Percentiles rank a stretch among this genome's conserved stretches.
Evolutionary conservation across 306 rosid species (phyloP).

Genomic region (Macrotyloma uniflorum): DNA sequence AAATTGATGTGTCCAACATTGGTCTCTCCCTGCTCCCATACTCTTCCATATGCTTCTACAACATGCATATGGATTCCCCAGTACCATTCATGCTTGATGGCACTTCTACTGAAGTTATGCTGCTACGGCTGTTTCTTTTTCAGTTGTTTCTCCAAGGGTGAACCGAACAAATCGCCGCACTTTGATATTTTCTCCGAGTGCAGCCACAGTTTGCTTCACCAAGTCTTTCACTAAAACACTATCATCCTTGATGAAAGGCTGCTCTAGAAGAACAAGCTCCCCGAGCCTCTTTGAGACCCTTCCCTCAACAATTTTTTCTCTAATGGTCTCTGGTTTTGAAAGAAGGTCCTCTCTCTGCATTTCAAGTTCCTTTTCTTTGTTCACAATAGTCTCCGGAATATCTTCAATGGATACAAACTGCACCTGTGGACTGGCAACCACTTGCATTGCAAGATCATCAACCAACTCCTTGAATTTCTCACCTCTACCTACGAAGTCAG

Average conservation of each 20-base stretch:
- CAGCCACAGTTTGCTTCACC: constrained; percentile 95
- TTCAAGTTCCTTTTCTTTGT: constrained; percentile 80
- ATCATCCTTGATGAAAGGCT: constrained; percentile 91
- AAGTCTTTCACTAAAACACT: constrained; percentile 81
- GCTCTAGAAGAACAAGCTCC: constrained; percentile 90
- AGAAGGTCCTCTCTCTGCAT: constrained; percentile 91
- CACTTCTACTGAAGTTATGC: constrained; percentile 41
- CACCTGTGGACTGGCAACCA: constrained; percentile 87
- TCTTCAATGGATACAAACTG: constrained; percentile 81
- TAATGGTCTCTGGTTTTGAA: constrained; percentile 88
- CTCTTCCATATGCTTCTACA: constrained; percentile 16
- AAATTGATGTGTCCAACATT: constrained; percentile 41
- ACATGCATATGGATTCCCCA: constrained; percentile 11
- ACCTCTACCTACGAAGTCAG: constrained; percentile 91
- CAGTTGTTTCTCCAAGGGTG: constrained; percentile 78
- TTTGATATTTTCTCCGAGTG: constrained; percentile 96
- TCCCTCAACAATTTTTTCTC: constrained; percentile 94
- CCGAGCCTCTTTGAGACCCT: constrained; percentile 96
- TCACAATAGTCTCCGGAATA: constrained; percentile 62
- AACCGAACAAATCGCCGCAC: constrained; percentile 85
- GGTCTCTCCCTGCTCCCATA: constrained; percentile 7
- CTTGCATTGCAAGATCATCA: constrained; percentile 96
- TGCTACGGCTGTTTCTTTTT: constrained; percentile 39
- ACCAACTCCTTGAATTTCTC: constrained; percentile 88
- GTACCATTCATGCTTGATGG: constrained; percentile 2